These are phyloP conservation scores for Pulveroboletus sp. DNA, from an alignment of 768 basidiomycete genomes.

Conservation along the genomic window DNA sequence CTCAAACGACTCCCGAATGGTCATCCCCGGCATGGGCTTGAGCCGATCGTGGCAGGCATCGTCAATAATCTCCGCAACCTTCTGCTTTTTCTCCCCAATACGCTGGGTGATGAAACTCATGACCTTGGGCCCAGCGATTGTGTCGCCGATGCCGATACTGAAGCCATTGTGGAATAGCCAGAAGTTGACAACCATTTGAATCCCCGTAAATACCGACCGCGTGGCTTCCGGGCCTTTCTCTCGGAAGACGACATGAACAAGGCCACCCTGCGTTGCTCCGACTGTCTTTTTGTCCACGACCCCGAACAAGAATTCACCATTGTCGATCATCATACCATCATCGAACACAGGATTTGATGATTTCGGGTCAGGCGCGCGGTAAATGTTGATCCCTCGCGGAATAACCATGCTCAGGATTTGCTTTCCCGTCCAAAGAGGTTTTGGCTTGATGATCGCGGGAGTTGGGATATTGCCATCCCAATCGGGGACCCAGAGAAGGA, in stretches of 20 bases:
- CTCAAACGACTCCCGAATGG: conserved; percentile 98
- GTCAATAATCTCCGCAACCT: conserved; percentile 74
- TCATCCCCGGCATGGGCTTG: conserved; percentile 95
- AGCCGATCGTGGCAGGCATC: conserved; percentile 83
- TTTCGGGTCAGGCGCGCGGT: conserved; percentile 74
- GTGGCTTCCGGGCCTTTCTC: conserved; percentile 95
- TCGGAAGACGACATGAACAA: conserved; percentile 94
- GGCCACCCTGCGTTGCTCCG: conserved; percentile 88
- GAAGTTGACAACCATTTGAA: conserved; percentile 95
- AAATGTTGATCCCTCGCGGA: conserved; percentile 92
- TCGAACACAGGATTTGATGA: conserved; percentile 81
- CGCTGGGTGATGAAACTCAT: conserved; percentile 84
- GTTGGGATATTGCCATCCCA: conserved; percentile 94
- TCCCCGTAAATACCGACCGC: conserved; percentile 83
- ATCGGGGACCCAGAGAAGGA: conserved; percentile 94
- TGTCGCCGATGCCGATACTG: conserved; percentile 98
- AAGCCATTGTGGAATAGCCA: conserved; percentile 99
- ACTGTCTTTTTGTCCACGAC: conserved; percentile 99
- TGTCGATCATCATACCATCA: conserved; percentile 94
- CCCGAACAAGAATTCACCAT: conserved; percentile 92
- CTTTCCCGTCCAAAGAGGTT: conserved; percentile 97
- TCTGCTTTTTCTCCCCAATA: conserved; percentile 74
- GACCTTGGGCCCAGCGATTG: conserved; percentile 85
- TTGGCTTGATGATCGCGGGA: conserved; percentile 94
- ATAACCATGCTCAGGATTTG: conserved; percentile 91